phyloP scores from a whole-genome alignment of 1,139 yeast species.

The Lodderomyces metapsilosis region DNA sequence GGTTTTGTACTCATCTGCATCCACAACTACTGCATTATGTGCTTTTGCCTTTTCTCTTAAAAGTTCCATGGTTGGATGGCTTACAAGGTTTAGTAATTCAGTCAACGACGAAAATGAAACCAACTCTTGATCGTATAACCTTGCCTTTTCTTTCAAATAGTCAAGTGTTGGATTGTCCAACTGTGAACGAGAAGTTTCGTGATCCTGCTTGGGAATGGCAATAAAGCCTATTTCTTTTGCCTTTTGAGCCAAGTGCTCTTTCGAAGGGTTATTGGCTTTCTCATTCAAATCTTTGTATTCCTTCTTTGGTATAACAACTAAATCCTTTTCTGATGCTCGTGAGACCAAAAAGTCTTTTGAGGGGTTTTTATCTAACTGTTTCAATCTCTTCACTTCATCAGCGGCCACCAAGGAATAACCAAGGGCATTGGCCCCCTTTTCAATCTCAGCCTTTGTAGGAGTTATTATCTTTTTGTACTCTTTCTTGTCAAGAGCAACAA shows the following conservation, averaged over 20 bases:
- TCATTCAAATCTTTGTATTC: slow-evolving; percentile 24
- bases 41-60: slow-evolving; percentile 24
- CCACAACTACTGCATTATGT: slow-evolving; percentile 17
- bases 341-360: slow-evolving; percentile 13
- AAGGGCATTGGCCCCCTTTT: slow-evolving; percentile 17
- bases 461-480: slow-evolving; percentile 18
- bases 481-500: slow-evolving; percentile 16
- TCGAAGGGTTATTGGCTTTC: slow-evolving; percentile 28
- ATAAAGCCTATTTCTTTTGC: slow-evolving; percentile 25
- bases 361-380: slow-evolving; percentile 12
- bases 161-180: slow-evolving; percentile 25
- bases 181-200: slow-evolving; percentile 18
- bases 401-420: slow-evolving; percentile 14
- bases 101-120: slow-evolving; percentile 23
- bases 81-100: slow-evolving; percentile 12
- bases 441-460: slow-evolving; percentile 25
- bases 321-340: slow-evolving; percentile 18
- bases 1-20: slow-evolving; percentile 18
- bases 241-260: slow-evolving; percentile 24
- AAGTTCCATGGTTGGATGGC: slow-evolving; percentile 26
- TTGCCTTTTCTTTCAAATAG: slow-evolving; percentile 26
- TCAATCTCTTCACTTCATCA: slow-evolving; percentile 18
- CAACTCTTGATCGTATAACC: slow-evolving; percentile 19
- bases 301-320: slow-evolving; percentile 25
- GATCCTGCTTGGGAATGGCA: slow-evolving; percentile 23